Evolutionary conservation across 306 rosid species (phyloP).

Genomic region (Cucurbita pepo): DNA sequence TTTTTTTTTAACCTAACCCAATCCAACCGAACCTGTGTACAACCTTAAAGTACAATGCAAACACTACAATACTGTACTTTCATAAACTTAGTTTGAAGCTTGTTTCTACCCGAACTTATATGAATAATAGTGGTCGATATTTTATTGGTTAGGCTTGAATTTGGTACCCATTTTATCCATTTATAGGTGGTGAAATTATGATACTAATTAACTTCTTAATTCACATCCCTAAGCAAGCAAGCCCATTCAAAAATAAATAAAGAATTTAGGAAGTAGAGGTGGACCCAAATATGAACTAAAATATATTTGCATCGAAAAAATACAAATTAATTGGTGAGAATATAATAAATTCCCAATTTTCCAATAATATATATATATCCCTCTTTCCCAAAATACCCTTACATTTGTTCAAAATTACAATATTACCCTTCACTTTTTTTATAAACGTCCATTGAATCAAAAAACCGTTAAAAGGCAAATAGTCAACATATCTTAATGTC

Average conservation of each 20-base stretch:
- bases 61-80: not conserved
- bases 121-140: not conserved
- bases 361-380: not conserved
- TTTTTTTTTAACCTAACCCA: no score
- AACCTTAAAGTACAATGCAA: no score
- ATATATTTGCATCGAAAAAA: not conserved
- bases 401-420: no score
- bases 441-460: no score
- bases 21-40: no score
- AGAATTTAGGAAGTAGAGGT: not conserved
- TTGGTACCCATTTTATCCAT: not conserved
- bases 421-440: no score
- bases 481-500: no score
- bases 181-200: no score
- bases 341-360: not conserved
- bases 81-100: not conserved
- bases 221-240: not conserved
- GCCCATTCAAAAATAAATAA: not conserved
- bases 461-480: no score
- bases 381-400: no score
- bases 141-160: not conserved
- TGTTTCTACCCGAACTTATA: no score
- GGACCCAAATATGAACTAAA: not conserved
- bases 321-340: not conserved
- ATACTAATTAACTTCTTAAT: not conserved